Conservation (phyloP, 768 basidiomycete species). For the Hypholoma fasciculare region DNA sequence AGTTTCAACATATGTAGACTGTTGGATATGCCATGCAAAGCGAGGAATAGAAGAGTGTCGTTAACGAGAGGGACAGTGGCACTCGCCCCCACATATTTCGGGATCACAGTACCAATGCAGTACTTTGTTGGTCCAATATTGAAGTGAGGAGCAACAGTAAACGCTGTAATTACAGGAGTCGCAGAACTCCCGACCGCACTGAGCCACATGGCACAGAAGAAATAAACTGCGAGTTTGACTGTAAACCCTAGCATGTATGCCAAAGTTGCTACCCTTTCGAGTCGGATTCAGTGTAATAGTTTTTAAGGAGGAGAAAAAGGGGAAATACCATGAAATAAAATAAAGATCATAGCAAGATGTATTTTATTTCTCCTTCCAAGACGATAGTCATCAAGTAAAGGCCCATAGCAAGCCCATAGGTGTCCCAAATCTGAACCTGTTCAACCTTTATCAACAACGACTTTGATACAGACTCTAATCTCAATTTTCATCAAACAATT, state of each 20-base stretch:
- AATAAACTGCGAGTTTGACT: not conserved
- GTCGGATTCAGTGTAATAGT: no score
- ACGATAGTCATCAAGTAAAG: conserved; percentile 1
- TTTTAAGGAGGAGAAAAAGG: no score
- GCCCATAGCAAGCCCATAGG: conserved; percentile 4
- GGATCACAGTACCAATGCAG: conserved; percentile 6
- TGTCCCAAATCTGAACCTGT: conserved; percentile 10
- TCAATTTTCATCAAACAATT: not conserved
- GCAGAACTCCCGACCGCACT: not conserved
- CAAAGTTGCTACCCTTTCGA: conserved; percentile 1
- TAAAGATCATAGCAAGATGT: not conserved
- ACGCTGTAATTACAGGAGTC: not conserved
- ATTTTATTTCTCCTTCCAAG: not conserved
- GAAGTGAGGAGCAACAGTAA: not conserved
- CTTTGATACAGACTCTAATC: no score
- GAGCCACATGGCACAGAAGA: conserved; percentile 10
- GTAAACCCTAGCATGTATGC: conserved; percentile 2
- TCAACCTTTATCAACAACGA: not conserved
- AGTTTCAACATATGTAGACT: conserved; percentile 1
- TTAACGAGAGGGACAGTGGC: conserved; percentile 17
- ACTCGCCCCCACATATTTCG: conserved; percentile 12
- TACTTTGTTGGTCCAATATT: conserved; percentile 9
- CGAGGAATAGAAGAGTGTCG: conserved; percentile 29
- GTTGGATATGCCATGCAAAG: conserved; percentile 28
- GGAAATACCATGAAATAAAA: not conserved